Conservation (phyloP, 2,329 filamentous ascomycete genomes). For the Fusarium abutilonis region DNA sequence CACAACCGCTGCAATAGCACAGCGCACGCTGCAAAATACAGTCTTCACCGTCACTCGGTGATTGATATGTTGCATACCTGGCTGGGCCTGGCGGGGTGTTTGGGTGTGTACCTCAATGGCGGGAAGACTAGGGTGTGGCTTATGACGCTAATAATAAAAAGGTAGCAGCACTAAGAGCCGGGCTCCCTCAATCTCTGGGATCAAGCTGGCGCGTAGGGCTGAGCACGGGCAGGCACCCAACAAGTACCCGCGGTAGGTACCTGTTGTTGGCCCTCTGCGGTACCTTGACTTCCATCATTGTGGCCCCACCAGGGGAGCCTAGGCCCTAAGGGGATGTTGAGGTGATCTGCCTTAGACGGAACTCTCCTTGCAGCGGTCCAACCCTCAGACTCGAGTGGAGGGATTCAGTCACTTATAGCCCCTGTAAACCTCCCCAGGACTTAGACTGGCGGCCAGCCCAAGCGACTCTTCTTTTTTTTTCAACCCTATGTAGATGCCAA, state of each 20-base stretch:
- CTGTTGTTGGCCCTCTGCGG: conserved; percentile 6
- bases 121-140: conserved; percentile 46
- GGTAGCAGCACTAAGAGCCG: conserved; percentile 35
- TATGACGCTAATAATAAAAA: conserved; percentile 42
- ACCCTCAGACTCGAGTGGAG: too few species aligned
- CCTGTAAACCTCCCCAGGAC: conserved; percentile 19
- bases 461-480: conserved; percentile 8
- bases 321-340: too few species aligned
- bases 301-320: too few species aligned
- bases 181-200: conserved; percentile 27
- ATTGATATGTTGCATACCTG: conserved; percentile 5
- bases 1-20: neutral
- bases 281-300: conserved; percentile 9
- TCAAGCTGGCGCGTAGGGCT: conserved; percentile 43
- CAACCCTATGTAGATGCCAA: conserved; percentile 28
- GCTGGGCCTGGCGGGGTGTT: conserved; percentile 23
- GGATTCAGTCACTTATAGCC: neutral
- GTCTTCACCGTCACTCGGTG: conserved; percentile 38
- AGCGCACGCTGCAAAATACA: conserved; percentile 16
- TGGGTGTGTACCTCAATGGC: conserved; percentile 31
- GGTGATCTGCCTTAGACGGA: conserved; percentile 18
- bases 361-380: conserved; percentile 23
- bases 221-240: conserved; percentile 37
- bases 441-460: conserved; percentile 32
- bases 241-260: conserved; percentile 24